phyloP scores from a whole-genome alignment of 495 filamentous ascomycete species.

The Penicillium fimorum region DNA sequence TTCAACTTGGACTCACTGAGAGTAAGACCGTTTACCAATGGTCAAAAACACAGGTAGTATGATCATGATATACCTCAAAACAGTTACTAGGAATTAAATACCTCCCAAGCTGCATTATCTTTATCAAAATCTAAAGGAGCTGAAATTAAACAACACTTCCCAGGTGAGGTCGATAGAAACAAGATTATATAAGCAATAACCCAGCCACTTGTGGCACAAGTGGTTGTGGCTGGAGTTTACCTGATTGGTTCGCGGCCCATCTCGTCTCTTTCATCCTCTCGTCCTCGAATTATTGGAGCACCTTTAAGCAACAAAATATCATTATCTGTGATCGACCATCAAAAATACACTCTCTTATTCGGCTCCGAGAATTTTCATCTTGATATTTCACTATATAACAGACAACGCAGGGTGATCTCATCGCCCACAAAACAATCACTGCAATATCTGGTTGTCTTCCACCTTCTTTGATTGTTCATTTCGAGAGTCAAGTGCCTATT shows the following conservation, averaged over 20 bases:
- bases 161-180: background rate
- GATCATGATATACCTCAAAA: background rate
- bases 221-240: conserved; percentile 3
- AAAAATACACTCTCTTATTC: background rate
- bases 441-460: background rate
- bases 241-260: conserved; percentile 10
- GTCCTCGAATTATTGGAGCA: background rate
- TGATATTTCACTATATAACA: background rate
- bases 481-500: background rate
- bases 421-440: background rate
- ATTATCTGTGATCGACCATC: background rate
- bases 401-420: background rate
- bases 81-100: background rate
- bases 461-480: background rate
- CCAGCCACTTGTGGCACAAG: conserved; percentile 15
- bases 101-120: background rate
- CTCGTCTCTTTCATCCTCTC: conserved; percentile 16
- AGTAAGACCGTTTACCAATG: background rate
- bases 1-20: conserved; percentile 2
- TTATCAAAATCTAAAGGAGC: background rate
- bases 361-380: background rate
- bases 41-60: background rate
- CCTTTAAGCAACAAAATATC: background rate
- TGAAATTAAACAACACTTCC: too few relatives aligned
- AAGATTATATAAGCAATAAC: background rate